These are phyloP conservation scores for Phanerochaete sordida DNA, from an alignment of 768 basidiomycete species.

Conservation along the genomic window DNA sequence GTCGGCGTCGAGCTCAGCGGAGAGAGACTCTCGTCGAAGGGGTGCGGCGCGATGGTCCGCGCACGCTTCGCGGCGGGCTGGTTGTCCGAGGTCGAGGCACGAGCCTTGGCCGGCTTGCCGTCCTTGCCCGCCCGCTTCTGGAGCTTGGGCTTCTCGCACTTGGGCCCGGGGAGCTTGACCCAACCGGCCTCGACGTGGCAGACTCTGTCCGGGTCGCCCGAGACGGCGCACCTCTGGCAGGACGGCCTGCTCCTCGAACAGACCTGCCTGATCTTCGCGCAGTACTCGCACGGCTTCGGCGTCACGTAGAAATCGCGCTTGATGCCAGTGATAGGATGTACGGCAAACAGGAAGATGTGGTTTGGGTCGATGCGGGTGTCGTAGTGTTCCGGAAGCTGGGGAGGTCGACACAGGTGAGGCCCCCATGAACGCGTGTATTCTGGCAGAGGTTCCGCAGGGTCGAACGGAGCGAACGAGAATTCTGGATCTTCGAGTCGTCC, in stretches of 20 bases:
- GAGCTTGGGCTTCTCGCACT: constrained; percentile 11
- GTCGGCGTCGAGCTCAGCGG: background rate
- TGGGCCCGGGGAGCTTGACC: constrained; percentile 6
- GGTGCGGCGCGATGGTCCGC: background rate
- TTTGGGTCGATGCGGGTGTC: constrained; percentile 12
- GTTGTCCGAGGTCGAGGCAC: background rate
- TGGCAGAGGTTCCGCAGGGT: constrained; percentile 5
- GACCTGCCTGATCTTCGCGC: constrained; percentile 7
- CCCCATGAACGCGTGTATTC: constrained; percentile 10
- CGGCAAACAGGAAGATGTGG: constrained; percentile 13
- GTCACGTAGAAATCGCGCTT: constrained; percentile 7
- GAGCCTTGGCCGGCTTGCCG: background rate
- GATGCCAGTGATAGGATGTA: constrained; percentile 8
- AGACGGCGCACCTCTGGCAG: constrained; percentile 3
- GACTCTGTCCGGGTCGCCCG: constrained; percentile 4
- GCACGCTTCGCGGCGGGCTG: background rate
- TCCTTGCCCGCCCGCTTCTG: constrained; percentile 1
- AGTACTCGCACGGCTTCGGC: constrained; percentile 12
- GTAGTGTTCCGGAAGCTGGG: constrained; percentile 6
- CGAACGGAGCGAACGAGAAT: background rate
- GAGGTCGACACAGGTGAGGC: constrained; percentile 5
- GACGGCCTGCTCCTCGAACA: constrained; percentile 11
- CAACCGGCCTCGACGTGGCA: constrained; percentile 7
- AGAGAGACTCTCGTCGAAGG: background rate
- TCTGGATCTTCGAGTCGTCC: background rate